Conservation (phyloP, 345 rosid genomes). For the Populus deltoides region DNA sequence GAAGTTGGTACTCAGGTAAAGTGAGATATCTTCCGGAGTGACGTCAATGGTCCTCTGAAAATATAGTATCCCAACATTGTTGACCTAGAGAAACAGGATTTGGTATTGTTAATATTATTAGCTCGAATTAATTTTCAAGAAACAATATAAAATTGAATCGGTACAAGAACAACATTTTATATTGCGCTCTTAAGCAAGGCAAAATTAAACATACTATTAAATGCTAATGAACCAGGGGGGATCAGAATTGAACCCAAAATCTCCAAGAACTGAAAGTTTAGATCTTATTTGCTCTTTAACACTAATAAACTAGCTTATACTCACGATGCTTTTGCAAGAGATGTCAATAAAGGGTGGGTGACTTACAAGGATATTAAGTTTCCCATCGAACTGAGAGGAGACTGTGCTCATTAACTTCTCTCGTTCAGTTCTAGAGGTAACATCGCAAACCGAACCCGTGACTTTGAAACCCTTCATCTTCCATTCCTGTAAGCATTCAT, state of each 20-base stretch:
- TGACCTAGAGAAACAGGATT: slow-evolving; percentile 10
- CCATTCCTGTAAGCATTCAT: slow-evolving; percentile 13
- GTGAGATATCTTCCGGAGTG: slow-evolving; percentile 11
- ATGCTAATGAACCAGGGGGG: neutral
- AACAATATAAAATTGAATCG: neutral
- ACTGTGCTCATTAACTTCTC: slow-evolving; percentile 11
- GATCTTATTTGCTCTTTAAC: neutral
- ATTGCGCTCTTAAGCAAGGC: neutral
- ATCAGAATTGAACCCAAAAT: neutral
- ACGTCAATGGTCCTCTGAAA: slow-evolving; percentile 2
- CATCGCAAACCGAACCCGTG: slow-evolving; percentile 17
- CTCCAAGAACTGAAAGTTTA: neutral
- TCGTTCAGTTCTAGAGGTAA: slow-evolving; percentile 10
- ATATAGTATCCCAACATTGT: slow-evolving; percentile 14
- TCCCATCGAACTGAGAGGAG: slow-evolving; percentile 13
- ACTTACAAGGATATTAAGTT: slow-evolving; percentile 22
- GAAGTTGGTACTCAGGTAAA: slow-evolving; percentile 1
- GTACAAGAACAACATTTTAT: neutral
- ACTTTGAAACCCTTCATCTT: slow-evolving; percentile 21
- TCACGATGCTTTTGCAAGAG: neutral
- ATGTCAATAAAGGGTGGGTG: neutral
- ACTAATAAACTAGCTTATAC: no score
- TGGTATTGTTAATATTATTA: no score
- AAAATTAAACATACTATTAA: neutral
- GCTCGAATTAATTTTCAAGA: neutral